A percentile compares a stretch with the other conserved stretches of the same genome.
These are phyloP conservation scores for Lachnellula cervina DNA, from an alignment of 2,329 filamentous ascomycete genomes.

Conservation along the genomic window DNA sequence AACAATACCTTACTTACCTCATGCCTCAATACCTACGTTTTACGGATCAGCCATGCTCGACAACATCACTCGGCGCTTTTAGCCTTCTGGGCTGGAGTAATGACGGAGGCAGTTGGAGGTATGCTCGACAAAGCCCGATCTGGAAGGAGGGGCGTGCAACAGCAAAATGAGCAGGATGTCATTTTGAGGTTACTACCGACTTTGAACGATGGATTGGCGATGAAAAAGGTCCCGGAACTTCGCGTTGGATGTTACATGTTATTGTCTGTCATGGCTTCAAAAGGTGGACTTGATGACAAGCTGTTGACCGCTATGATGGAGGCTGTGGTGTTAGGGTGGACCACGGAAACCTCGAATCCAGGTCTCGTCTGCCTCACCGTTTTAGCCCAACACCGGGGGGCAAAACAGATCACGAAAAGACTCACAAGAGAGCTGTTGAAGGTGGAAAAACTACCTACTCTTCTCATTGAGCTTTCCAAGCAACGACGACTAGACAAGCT, in stretches of 20 bases:
- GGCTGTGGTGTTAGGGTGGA: conserved; percentile 74
- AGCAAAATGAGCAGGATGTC: conserved; percentile 73
- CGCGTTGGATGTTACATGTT: conserved; percentile 91
- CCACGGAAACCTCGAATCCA: conserved; percentile 63
- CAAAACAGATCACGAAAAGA: conserved; percentile 62
- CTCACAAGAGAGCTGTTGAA: conserved; percentile 66
- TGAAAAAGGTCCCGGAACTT: conserved; percentile 71
- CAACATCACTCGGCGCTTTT: conserved; percentile 74
- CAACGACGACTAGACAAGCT: conserved; percentile 67
- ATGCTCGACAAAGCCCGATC: conserved; percentile 75
- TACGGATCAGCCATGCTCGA: conserved; percentile 65
- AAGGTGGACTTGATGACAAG: conserved; percentile 71
- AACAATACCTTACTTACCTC: conserved; percentile 73
- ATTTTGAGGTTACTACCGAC: conserved; percentile 65
- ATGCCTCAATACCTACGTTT: conserved; percentile 70
- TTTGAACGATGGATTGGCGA: conserved; percentile 70
- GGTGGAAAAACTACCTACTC: conserved; percentile 53
- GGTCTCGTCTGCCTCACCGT: conserved; percentile 77
- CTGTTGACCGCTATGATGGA: conserved; percentile 88
- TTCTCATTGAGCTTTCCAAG: conserved; percentile 56
- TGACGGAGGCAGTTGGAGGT: conserved; percentile 77
- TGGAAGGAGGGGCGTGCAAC: conserved; percentile 69
- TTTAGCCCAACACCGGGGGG: conserved; percentile 72
- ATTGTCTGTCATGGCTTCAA: conserved; percentile 76
- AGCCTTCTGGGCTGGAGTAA: conserved; percentile 86